These are phyloP conservation scores for Podospora bellae-mahoneyi DNA, from an alignment of 495 filamentous ascomycete genomes.

Conservation along the genomic window DNA sequence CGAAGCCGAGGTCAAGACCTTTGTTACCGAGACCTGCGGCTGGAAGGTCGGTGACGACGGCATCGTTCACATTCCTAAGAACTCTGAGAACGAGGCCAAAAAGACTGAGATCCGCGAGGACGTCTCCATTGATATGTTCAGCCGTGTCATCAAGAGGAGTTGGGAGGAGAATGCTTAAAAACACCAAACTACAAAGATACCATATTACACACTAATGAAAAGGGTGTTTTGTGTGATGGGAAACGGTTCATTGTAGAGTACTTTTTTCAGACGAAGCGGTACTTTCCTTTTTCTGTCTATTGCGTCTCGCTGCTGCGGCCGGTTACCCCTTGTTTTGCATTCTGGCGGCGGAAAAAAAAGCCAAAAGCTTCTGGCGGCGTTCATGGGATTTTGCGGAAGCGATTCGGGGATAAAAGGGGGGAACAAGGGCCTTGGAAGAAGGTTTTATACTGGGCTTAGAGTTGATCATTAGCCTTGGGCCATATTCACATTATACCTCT, in stretches of 20 bases:
- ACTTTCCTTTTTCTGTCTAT: slow-evolving; percentile 15
- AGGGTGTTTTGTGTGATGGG: too few relatives aligned
- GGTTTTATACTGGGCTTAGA: not conserved
- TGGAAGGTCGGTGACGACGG: slow-evolving; percentile 67
- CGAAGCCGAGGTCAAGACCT: slow-evolving; percentile 70
- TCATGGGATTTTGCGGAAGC: slow-evolving; percentile 28
- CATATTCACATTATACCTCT: slow-evolving; percentile 12
- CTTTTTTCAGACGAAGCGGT: slow-evolving; percentile 11
- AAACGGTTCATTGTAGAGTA: slow-evolving; percentile 13
- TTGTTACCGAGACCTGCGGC: slow-evolving; percentile 77
- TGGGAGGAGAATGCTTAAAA: slow-evolving; percentile 82
- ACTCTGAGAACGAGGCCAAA: slow-evolving; percentile 98
- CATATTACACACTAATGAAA: not conserved
- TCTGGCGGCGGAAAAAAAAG: slow-evolving; percentile 24
- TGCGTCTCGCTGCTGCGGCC: slow-evolving; percentile 21
- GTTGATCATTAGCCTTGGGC: not conserved
- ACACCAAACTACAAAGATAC: slow-evolving; percentile 3
- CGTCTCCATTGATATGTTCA: slow-evolving; percentile 89
- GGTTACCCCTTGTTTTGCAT: slow-evolving; percentile 18
- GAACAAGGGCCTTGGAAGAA: not conserved
- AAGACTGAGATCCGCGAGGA: slow-evolving; percentile 94
- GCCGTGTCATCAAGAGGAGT: slow-evolving; percentile 72
- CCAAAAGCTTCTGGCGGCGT: slow-evolving; percentile 34
- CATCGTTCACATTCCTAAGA: slow-evolving; percentile 70
- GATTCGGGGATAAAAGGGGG: slow-evolving; percentile 25